Evolutionary conservation across 805 yeast species (phyloP), one percentile per base, ranked within the genome.

Genomic region (Kazachstania martiniae): DNA sequence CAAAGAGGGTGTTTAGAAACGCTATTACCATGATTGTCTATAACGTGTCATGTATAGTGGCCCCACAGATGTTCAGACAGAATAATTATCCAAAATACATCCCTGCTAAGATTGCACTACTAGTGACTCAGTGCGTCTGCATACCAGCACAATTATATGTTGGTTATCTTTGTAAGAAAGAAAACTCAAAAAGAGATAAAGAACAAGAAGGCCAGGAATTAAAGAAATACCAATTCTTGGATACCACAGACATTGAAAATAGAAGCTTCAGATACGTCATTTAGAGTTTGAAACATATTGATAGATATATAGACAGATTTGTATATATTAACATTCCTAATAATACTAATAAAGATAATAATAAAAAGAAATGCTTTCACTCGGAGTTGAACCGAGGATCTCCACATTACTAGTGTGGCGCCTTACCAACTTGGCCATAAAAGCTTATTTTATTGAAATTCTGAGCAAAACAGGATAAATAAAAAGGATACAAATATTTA

Each of bases 391-490:
- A 72, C 79, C 72, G 78, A 76, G 74, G 83, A 75, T 77, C 82
- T 74, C 75, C 74, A 76, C 83, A 77, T 77, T 76, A 77, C 83
- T 74, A 77, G 84, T 76, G 83, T 77, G 75, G 74, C 83, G 83
- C 84, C 80, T 77, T 74, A 76, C 83, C 83, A 73, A 63, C 71
- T 68, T 66, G 72, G 73, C 73, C 72, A 67, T 66, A 66, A 62
- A 65, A 68, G 71, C 70, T 35, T n/a, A n/a, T n/a, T n/a, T n/a
- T n/a, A n/a, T n/a, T n/a, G n/a, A n/a, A n/a, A n/a, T n/a, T n/a
- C n/a, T n/a, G n/a, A n/a, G n/a, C n/a, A n/a, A n/a, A n/a, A n/a
- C n/a, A n/a, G n/a, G n/a, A n/a, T n/a, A n/a, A n/a, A n/a, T n/a
- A n/a, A n/a, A n/a, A n/a, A n/a, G n/a, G n/a, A n/a, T n/a, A n/a